phyloP scores from a whole-genome alignment of 352 stramenopile genomes.

The Phytophthora hibernalis region DNA sequence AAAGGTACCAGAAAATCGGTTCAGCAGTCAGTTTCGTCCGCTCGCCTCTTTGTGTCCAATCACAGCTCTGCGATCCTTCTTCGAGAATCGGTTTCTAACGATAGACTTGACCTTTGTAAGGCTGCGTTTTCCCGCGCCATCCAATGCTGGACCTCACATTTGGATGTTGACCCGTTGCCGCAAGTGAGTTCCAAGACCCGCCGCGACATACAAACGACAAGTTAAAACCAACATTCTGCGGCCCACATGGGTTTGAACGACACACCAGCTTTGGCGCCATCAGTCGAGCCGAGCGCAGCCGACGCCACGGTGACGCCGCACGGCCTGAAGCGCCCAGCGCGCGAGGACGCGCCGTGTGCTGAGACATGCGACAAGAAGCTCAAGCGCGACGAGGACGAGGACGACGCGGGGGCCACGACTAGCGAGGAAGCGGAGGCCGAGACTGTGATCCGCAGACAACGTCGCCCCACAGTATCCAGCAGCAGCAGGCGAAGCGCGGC shows the following conservation, averaged over 20 bases:
- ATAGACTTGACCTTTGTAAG: constrained; percentile 27
- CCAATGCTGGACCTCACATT: constrained; percentile 27
- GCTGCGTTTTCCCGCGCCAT: constrained; percentile 11
- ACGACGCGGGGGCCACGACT: neutral
- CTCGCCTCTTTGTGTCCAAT: constrained; percentile 16
- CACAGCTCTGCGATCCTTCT: constrained; percentile 17
- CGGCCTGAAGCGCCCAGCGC: constrained; percentile 33
- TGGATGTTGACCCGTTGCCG: constrained; percentile 25
- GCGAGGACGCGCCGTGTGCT: constrained; percentile 1
- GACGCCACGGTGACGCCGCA: constrained; percentile 8
- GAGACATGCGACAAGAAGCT: constrained; percentile 56
- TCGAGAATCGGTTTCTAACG: constrained; percentile 26
- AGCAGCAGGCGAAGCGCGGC: constrained; percentile 13
- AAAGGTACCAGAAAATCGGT: neutral
- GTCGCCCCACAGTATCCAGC: neutral
- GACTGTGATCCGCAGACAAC: constrained; percentile 9
- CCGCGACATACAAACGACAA: constrained; percentile 43
- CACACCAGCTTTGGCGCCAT: constrained; percentile 31
- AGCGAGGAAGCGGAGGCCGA: constrained; percentile 7
- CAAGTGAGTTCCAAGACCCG: constrained; percentile 4
- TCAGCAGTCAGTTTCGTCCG: constrained; percentile 7
- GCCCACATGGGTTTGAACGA: constrained; percentile 59
- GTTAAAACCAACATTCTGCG: constrained; percentile 60
- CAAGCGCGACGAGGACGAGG: constrained; percentile 33
- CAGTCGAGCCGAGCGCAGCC: constrained; percentile 2